phyloP scores from a whole-genome alignment of 1,139 yeast species.

The Lodderomyces pseudojiufengensis region DNA sequence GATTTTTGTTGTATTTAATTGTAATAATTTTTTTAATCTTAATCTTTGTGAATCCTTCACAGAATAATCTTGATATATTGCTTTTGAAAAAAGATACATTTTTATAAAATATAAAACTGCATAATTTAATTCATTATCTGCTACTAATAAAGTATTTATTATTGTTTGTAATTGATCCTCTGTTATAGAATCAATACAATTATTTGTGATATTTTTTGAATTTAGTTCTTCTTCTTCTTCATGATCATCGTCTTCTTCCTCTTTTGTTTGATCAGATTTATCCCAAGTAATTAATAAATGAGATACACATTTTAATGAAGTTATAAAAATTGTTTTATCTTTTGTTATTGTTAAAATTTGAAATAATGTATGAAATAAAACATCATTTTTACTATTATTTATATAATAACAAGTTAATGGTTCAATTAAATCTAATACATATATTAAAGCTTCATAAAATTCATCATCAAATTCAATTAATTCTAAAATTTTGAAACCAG shows the following conservation, averaged over 20 bases:
- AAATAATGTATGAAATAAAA: conserved; percentile 51
- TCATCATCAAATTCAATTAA: conserved; percentile 34
- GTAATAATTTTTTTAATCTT: conserved; percentile 33
- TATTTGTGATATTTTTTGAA: conserved; percentile 27
- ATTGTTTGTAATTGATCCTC: conserved; percentile 30
- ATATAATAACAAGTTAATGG: conserved; percentile 79
- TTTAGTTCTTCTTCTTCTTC: conserved; percentile 18
- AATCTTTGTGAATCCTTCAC: conserved; percentile 31
- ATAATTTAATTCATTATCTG: conserved; percentile 34
- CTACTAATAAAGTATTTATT: conserved; percentile 30
- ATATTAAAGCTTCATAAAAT: conserved; percentile 60
- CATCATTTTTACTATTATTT: conserved; percentile 65
- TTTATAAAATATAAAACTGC: conserved; percentile 38
- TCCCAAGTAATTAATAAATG: conserved; percentile 39
- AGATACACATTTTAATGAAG: conserved; percentile 43
- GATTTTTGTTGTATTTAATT: conserved; percentile 25
- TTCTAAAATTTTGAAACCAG: conserved; percentile 14
- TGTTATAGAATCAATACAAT: conserved; percentile 41
- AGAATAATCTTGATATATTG: conserved; percentile 31
- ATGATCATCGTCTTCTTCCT: conserved; percentile 19
- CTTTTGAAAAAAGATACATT: conserved; percentile 38
- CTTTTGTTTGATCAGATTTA: conserved; percentile 11
- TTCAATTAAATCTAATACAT: conserved; percentile 77
- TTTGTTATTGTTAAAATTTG: conserved; percentile 41
- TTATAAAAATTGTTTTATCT: conserved; percentile 52